Evolutionary conservation across 2,329 filamentous ascomycete species (phyloP), one percentile per base, ranked within the genome.

Genomic region (Eurotiales sp.): DNA sequence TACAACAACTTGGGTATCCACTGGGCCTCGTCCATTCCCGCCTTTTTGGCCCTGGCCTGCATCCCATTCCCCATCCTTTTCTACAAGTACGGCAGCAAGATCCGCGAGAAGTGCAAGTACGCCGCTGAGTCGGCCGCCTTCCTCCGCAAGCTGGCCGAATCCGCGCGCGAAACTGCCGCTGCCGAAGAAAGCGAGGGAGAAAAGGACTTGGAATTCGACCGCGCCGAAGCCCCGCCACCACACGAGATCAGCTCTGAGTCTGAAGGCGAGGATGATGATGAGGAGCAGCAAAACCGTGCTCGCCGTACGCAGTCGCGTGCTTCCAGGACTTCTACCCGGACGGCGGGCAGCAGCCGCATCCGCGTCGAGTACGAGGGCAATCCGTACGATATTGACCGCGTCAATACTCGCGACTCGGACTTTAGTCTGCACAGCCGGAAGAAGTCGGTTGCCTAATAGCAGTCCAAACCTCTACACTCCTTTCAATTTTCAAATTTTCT

Each of bases 21-120:
- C 53, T 77, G 74, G 75, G 75, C 74, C 6, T 71, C 69, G 8
- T 70, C 66, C 21, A 60, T 77, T 17, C 73, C 73, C 0, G 76
- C 68, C 0, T 77, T 77, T 58, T 53, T 77, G 30, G 73, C 74
- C 1, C 56, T 76, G 12, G 67, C 66, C 3, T 74, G 72, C 32
- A 63, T 73, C 7, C 72, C 72, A 0, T 72, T 74, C 51, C 72
- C 71, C 3, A 73, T 74, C 60, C 54, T 74, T 22, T 69, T 75
- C 50, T 73, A 74, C 61, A 70, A 69, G 55, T 71, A 72, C 54
- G 72, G 71, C 17, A 53, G 63, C 8, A 47, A 53, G 3, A 70
- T 74, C 49, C 65, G 72, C n/a, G 63, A 65, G 45, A 63, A 69
- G 53, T 73, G 70, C 64, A 71, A 72, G 56, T 74, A 66, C 53